Evolutionary conservation across 23 red algal species (phyloP), one percentile per base, ranked within the genome.

Genomic region (Gracilaria vermiculophylla): DNA sequence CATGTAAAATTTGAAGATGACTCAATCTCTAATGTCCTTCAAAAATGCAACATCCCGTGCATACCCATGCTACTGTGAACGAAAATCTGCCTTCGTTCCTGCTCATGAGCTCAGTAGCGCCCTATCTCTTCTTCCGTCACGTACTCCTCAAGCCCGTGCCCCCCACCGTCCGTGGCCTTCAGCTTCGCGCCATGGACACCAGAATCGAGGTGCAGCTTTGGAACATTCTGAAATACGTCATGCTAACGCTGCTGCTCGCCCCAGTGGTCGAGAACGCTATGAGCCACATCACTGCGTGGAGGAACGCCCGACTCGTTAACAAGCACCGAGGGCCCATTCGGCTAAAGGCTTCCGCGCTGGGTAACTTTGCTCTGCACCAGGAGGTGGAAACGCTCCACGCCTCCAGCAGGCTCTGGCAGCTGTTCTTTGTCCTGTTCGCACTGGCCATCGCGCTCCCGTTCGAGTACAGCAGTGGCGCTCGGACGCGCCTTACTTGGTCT

Each of bases 401-500:
- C 16, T 66, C 61, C 5, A 33, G 61, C 61, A 66, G 28, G 23
- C 23, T 66, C 11, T 66, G 25, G 61, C 61, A 34, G 61, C 10
- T 66, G 2, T 33, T 66, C 23, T 66, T 28, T 28, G 34, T 66
- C 6, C 23, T 66, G 61, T 28, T 66, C 11, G 61, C 61, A 8
- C 34, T 66, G 61, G 61, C 11, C 27, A 66, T 66, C 23, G 61
- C 61, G 3, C 24, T 66, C 2, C 61, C 61, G 61, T 66, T 66
- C 61, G 61, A 66, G 23, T 66, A 66, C 23, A 66, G 61, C 61
- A 66, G 61, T 66, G 61, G 61, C 33, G 61, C 61, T 8, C 2
- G 34, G 23, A 32, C 61, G 7, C 61, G 34, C 2, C 3, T 66
- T 28, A 23, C 23, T 37, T 66, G 61, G 61, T 66, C 61, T 16